phyloP scores from a whole-genome alignment of 2,329 filamentous ascomycete genomes.

The Sordariomycetes sp. region DNA sequence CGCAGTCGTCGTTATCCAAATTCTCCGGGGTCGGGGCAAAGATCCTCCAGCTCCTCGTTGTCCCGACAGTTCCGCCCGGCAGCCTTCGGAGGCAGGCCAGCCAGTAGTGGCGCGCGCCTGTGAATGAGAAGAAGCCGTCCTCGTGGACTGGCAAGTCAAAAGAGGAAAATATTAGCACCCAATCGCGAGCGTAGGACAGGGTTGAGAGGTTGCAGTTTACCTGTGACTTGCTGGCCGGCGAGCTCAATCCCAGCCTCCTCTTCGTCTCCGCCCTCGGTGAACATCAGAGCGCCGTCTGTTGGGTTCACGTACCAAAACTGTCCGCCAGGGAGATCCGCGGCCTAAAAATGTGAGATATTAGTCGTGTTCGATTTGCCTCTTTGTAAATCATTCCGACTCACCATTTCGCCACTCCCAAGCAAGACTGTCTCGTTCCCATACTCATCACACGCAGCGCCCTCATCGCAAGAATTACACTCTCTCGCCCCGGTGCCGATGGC shows the following conservation, averaged over 20 bases:
- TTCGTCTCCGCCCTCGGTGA: slow-evolving; percentile 1
- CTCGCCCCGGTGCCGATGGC: slow-evolving; percentile 2
- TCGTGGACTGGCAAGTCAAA: neutral
- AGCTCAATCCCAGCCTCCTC: neutral
- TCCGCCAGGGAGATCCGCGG: neutral
- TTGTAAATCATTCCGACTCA: neutral
- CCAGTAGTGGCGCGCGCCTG: slow-evolving; percentile 2
- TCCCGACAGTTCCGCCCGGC: slow-evolving; percentile 3
- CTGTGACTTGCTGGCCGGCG: neutral
- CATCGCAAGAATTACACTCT: neutral
- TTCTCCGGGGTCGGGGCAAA: neutral
- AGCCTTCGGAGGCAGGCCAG: slow-evolving; percentile 3
- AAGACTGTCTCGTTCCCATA: slow-evolving; percentile 4
- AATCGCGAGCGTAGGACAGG: neutral
- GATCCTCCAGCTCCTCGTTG: slow-evolving; percentile 3
- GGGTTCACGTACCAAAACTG: slow-evolving; percentile 5
- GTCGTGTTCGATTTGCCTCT: neutral
- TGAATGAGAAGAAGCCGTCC: slow-evolving; percentile 2
- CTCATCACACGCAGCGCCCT: neutral
- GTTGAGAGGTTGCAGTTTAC: neutral
- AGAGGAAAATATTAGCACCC: neutral
- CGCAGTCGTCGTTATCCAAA: neutral
- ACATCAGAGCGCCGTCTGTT: neutral
- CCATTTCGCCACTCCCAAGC: slow-evolving; percentile 2
- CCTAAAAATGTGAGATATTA: neutral